phyloP scores from a whole-genome alignment of 2,329 filamentous ascomycete genomes.

The Metarhizium brunneum region DNA sequence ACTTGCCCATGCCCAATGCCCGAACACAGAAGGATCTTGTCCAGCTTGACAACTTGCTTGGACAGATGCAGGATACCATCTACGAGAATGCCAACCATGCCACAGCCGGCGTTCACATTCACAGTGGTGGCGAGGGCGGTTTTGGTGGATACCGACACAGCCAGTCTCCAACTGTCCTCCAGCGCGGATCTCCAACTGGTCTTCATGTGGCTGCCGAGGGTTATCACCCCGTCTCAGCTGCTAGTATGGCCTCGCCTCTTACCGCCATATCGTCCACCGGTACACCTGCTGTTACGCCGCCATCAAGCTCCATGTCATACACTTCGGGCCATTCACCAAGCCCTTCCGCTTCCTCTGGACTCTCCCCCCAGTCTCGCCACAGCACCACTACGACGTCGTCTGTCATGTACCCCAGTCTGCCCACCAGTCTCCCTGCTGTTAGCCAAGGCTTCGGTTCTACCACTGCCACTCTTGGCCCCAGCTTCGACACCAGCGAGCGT shows the following conservation, averaged over 20 bases:
- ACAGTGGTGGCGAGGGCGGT: slow-evolving; percentile 60
- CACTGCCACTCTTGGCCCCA: slow-evolving; percentile 62
- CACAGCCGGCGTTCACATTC: slow-evolving; percentile 69
- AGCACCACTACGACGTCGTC: slow-evolving; percentile 48
- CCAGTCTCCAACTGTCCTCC: slow-evolving; percentile 39
- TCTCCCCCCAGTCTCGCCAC: slow-evolving; percentile 58
- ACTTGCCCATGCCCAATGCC: slow-evolving; percentile 78
- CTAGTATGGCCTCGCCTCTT: slow-evolving; percentile 53
- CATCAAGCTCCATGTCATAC: slow-evolving; percentile 67
- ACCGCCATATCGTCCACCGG: slow-evolving; percentile 52
- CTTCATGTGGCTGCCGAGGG: slow-evolving; percentile 25
- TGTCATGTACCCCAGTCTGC: slow-evolving; percentile 65
- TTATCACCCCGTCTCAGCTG: slow-evolving; percentile 36
- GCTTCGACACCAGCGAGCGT: slow-evolving; percentile 53
- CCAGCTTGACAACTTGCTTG: slow-evolving; percentile 89
- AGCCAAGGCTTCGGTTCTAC: slow-evolving; percentile 60
- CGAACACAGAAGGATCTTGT: slow-evolving; percentile 90
- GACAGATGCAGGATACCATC: slow-evolving; percentile 92
- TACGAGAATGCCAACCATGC: slow-evolving; percentile 86
- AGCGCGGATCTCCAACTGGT: slow-evolving; percentile 24
- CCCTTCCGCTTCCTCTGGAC: slow-evolving; percentile 54
- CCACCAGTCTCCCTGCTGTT: slow-evolving; percentile 46
- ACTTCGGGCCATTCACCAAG: slow-evolving; percentile 67
- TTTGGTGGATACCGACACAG: slow-evolving; percentile 49
- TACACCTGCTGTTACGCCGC: slow-evolving; percentile 68